phyloP scores from a whole-genome alignment of 257 asterid genomes.

The Solanum paucissectum region DNA sequence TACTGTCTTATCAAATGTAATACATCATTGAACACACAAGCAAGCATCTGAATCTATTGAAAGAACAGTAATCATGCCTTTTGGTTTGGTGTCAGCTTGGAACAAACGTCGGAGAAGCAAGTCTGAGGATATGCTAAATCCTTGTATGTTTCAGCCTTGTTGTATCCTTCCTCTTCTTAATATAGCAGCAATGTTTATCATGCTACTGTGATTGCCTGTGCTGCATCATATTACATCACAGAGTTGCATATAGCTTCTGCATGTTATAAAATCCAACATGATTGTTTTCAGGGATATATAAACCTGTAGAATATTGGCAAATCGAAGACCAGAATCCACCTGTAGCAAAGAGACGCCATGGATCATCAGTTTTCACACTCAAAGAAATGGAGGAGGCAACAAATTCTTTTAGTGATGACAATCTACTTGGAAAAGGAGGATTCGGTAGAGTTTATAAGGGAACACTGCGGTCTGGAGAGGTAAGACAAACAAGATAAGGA shows the following conservation, averaged over 20 bases:
- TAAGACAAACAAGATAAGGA: neutral
- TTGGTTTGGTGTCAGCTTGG: slow-evolving; percentile 91
- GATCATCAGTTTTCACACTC: slow-evolving; percentile 72
- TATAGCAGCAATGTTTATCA: neutral
- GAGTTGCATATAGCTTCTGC: neutral
- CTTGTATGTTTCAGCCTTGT: slow-evolving; percentile 33
- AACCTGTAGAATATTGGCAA: slow-evolving; percentile 75
- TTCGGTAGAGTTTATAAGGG: slow-evolving; percentile 92
- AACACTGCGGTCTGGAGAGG: slow-evolving; percentile 84
- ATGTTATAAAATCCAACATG: neutral
- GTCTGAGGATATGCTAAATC: slow-evolving; percentile 73
- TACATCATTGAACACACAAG: slow-evolving; percentile 1
- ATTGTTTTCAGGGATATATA: slow-evolving; percentile 64
- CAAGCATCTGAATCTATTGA: neutral
- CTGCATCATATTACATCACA: neutral
- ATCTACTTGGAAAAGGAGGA: slow-evolving; percentile 93
- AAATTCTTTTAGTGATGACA: slow-evolving; percentile 54
- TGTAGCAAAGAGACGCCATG: slow-evolving; percentile 52
- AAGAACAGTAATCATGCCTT: slow-evolving; percentile 52
- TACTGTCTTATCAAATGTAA: slow-evolving; percentile 4
- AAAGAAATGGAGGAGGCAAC: slow-evolving; percentile 92
- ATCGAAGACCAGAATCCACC: slow-evolving; percentile 57
- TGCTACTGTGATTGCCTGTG: neutral
- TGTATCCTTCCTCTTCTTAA: neutral
- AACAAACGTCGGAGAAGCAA: slow-evolving; percentile 90